A percentile compares a stretch with the other conserved stretches of the same genome.
Conservation (phyloP, 148 eudicot genomes). For the Arctostaphylos glauca region DNA sequence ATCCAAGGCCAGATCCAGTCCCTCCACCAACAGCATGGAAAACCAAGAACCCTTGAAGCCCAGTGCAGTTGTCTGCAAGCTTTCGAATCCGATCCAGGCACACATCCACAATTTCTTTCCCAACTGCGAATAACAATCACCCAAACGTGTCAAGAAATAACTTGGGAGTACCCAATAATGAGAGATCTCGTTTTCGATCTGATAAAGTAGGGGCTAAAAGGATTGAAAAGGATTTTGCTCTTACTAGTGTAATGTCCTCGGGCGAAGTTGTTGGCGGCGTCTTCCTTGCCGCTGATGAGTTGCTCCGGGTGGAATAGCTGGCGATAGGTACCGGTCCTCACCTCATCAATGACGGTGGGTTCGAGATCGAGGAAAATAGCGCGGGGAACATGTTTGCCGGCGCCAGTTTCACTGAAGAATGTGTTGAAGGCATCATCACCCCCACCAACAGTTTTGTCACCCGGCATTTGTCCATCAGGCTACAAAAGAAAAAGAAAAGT, state of each 20-base stretch:
- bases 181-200: no score
- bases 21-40: constrained; percentile 57
- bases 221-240: not conserved
- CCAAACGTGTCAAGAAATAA: no score
- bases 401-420: constrained; percentile 49
- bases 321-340: constrained; percentile 43
- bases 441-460: constrained; percentile 40
- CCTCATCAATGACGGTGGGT: constrained; percentile 50
- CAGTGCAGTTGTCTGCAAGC: constrained; percentile 51
- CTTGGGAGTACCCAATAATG: no score
- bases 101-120: constrained; percentile 50
- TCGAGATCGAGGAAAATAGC: constrained; percentile 45
- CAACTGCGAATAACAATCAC: constrained; percentile 19
- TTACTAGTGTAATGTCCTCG: constrained; percentile 47
- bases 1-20: constrained; percentile 50
- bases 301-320: constrained; percentile 54
- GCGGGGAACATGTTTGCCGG: constrained; percentile 50
- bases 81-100: constrained; percentile 46
- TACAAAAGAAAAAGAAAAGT: not conserved
- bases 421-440: constrained; percentile 58
- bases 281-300: constrained; percentile 52
- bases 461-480: constrained; percentile 58
- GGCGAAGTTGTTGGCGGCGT: constrained; percentile 53
- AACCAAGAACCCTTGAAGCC: constrained; percentile 48
- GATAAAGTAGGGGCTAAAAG: no score